These are phyloP conservation scores for Pseudocercospora vitis DNA, from an alignment of 2,329 filamentous ascomycete genomes.

Conservation along the genomic window DNA sequence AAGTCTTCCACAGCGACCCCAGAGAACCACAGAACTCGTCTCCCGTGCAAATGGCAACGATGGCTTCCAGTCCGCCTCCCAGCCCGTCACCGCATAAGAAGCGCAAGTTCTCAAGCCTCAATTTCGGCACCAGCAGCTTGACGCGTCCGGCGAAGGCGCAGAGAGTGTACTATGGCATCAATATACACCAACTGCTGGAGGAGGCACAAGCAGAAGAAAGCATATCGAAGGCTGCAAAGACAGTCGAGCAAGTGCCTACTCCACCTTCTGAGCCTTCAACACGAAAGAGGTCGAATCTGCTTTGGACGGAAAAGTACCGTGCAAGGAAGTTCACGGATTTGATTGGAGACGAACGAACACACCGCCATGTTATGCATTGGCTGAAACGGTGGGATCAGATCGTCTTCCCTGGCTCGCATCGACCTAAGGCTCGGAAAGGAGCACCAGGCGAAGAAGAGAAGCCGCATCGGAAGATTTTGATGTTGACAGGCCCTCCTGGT, in stretches of 20 bases:
- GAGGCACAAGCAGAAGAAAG: conserved; percentile 63
- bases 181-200: conserved; percentile 81
- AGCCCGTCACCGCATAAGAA: conserved; percentile 46
- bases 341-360: conserved; percentile 90
- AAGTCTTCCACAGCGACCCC: conserved; percentile 52
- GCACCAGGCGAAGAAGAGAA: conserved; percentile 59
- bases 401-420: conserved; percentile 78
- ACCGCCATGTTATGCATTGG: conserved; percentile 87
- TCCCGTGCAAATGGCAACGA: conserved; percentile 61
- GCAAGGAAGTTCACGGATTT: conserved; percentile 89
- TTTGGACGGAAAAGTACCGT: conserved; percentile 98
- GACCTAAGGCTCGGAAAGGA: conserved; percentile 52
- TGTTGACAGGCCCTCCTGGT: conserved; percentile 88
- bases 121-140: conserved; percentile 33
- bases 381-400: conserved; percentile 90
- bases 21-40: conserved; percentile 42
- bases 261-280: conserved; percentile 42
- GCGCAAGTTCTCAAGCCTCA: conserved; percentile 35
- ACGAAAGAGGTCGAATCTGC: conserved; percentile 49
- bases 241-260: conserved; percentile 29
- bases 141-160: conserved; percentile 61
- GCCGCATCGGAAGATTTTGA: conserved; percentile 79
- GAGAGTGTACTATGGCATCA: conserved; percentile 84
- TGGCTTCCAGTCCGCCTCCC: conserved; percentile 56
- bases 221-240: conserved; percentile 33